Evolutionary conservation across 805 yeast genomes (phyloP), one percentile per base, ranked within the genome.

Genomic region (Vanderwaltozyma verrucispora): DNA sequence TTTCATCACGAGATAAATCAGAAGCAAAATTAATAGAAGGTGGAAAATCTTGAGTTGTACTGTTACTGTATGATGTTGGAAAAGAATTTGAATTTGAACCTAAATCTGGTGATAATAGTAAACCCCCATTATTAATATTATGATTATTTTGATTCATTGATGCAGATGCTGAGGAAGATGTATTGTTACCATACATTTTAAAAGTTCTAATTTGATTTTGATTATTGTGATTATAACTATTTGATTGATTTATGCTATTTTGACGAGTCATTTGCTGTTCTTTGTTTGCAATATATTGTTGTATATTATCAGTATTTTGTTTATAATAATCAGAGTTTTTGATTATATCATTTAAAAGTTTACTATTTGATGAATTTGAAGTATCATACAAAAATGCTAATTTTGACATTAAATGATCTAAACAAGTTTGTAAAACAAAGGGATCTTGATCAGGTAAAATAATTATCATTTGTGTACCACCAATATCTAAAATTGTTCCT

Each of bases 391-490:
- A 28, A 14, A 27, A 33, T 4, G 49, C 44, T 19, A 59, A 44
- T 42, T 56, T 60, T 15, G 64, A 55, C 6, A 60, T 51, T 36
- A 67, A 44, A 23, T 54, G 43, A 16, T 57, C 60, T 29, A 68
- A 40, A 3, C 64, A 51, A 29, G 43, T 40, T 16, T 51, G 56
- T 5, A 82, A 72, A 7, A 88, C 69, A 25, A 62, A 64, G 3
- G 96, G 95, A 11, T 76, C 75, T 4, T 84, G 77, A 56, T 88
- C 96, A 2, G 99, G 99, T 47, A 92, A 67, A 28, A 92, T 92
- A 56, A 92, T 92, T 94, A 92, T 89, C 97, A 92, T 92, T 62
- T 92, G 97, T 10, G 95, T 87, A 5, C 96, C 96, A 14, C 97
- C 97, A 32, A 92, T 78, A 51, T 92, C 99, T 40, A 92, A 62